These are phyloP conservation scores for Skeletonema tropicum DNA, from an alignment of 108 stramenopile genomes.

Conservation along the genomic window DNA sequence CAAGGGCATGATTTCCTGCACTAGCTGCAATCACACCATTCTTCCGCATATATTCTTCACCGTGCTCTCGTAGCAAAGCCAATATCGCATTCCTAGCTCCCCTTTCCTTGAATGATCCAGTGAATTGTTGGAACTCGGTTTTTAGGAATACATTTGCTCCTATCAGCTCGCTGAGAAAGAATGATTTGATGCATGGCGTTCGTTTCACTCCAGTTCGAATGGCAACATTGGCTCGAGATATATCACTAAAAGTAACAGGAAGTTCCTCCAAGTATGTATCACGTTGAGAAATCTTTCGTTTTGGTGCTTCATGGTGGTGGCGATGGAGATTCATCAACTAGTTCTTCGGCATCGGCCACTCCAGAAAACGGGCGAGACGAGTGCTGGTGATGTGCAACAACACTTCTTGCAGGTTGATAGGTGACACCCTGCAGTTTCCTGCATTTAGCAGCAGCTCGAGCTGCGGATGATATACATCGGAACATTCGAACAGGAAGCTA, in stretches of 20 bases:
- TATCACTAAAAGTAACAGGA: constrained; percentile 84
- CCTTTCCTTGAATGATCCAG: constrained; percentile 97
- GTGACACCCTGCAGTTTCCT: no score
- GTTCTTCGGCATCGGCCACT: neutral
- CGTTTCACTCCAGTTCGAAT: constrained; percentile 77
- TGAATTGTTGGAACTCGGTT: constrained; percentile 89
- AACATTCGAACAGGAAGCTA: neutral
- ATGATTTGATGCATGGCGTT: constrained; percentile 65
- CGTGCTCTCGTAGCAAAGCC: constrained; percentile 50
- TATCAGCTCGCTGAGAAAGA: constrained; percentile 77
- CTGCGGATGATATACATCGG: neutral
- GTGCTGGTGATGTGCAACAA: neutral
- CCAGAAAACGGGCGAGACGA: constrained; percentile 28
- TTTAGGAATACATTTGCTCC: constrained; percentile 88
- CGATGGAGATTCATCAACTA: neutral
- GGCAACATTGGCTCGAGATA: constrained; percentile 77
- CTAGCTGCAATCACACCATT: constrained; percentile 93
- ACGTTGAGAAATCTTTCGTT: constrained; percentile 26
- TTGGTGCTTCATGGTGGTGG: neutral
- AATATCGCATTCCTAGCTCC: constrained; percentile 95
- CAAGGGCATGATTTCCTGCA: constrained; percentile 93
- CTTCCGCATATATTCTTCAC: constrained; percentile 41
- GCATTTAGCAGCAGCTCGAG: neutral
- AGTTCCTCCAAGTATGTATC: constrained; percentile 43
- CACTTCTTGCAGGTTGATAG: neutral